phyloP scores from a whole-genome alignment of 306 rosid genomes.

The Dalbergia cultrata region DNA sequence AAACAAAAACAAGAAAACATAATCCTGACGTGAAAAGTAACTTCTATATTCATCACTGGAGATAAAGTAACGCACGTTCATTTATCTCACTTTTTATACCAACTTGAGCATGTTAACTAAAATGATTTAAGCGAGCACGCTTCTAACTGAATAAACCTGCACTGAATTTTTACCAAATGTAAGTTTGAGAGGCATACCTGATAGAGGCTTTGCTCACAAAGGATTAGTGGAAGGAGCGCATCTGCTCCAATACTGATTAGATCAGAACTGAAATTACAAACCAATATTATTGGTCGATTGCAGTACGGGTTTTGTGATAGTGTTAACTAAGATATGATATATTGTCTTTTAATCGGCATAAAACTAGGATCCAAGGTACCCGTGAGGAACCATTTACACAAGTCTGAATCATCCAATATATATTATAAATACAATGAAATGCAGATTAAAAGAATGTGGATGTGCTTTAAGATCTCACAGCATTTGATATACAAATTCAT shows the following conservation, averaged over 20 bases:
- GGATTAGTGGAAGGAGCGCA: slow-evolving; percentile 89
- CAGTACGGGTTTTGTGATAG: slow-evolving; percentile 24
- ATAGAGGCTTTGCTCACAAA: slow-evolving; percentile 87
- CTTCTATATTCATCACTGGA: slow-evolving; percentile 4
- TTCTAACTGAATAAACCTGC: background rate
- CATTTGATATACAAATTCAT: slow-evolving; percentile 24
- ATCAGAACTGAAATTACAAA: slow-evolving; percentile 73
- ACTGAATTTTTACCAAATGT: slow-evolving; percentile 22
- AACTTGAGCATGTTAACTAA: slow-evolving; percentile 9
- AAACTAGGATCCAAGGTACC: slow-evolving; percentile 23
- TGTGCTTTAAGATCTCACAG: slow-evolving; percentile 2
- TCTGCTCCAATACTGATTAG: slow-evolving; percentile 94
- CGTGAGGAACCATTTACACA: slow-evolving; percentile 21
- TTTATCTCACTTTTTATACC: background rate
- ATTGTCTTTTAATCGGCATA: slow-evolving; percentile 27
- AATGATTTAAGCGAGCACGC: slow-evolving; percentile 11
- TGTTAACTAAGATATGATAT: background rate
- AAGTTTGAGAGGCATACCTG: slow-evolving; percentile 63
- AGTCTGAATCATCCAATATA: slow-evolving; percentile 4
- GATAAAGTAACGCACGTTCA: background rate
- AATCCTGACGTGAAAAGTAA: slow-evolving; percentile 16
- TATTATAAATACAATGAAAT: slow-evolving; percentile 5
- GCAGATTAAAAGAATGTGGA: background rate
- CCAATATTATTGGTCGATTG: slow-evolving; percentile 14
- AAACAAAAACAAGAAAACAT: slow-evolving; percentile 7